These are phyloP conservation scores for Aspergillus sp. DNA, from an alignment of 2,329 filamentous ascomycete genomes.

Conservation along the genomic window DNA sequence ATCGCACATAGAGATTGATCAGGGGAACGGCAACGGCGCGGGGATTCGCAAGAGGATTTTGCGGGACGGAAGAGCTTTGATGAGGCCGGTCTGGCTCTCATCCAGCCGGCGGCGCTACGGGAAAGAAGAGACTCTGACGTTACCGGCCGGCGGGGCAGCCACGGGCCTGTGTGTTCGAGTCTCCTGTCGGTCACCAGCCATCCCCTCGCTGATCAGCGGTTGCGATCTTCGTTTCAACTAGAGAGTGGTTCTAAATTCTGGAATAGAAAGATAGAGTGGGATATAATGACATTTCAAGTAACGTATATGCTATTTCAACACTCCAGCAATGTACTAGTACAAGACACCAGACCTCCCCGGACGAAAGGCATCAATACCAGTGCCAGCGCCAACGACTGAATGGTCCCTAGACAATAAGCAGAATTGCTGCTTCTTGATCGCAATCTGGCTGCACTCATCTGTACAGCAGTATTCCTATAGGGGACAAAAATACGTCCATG, in stretches of 20 bases:
- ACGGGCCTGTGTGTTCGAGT: background rate
- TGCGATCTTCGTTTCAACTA: too few relatives aligned
- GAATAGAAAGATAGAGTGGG: too few relatives aligned
- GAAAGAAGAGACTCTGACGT: conserved; percentile 24
- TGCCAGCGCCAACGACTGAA: background rate
- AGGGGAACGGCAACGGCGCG: conserved; percentile 9
- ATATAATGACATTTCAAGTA: background rate
- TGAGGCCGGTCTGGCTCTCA: conserved; percentile 5
- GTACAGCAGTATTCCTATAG: conserved; percentile 12
- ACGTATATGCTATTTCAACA: conserved; percentile 15
- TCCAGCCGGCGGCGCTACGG: conserved; percentile 18
- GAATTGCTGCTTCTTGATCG: background rate
- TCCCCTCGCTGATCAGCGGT: too few relatives aligned
- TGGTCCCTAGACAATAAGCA: background rate
- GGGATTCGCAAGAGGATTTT: conserved; percentile 10
- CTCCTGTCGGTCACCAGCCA: background rate
- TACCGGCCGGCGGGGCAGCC: conserved; percentile 27
- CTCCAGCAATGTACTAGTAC: conserved; percentile 24
- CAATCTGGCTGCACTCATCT: conserved; percentile 1
- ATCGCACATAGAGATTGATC: conserved; percentile 10
- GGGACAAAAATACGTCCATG: conserved; percentile 6
- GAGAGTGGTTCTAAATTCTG: too few relatives aligned
- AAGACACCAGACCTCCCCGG: conserved; percentile 12
- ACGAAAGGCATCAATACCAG: conserved; percentile 4
- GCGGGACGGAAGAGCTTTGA: conserved; percentile 14